A percentile compares a stretch with the other conserved stretches of the same genome.
Conservation (phyloP, 371 early-diverging fungal genomes). For the Apophysomyces variabilis region DNA sequence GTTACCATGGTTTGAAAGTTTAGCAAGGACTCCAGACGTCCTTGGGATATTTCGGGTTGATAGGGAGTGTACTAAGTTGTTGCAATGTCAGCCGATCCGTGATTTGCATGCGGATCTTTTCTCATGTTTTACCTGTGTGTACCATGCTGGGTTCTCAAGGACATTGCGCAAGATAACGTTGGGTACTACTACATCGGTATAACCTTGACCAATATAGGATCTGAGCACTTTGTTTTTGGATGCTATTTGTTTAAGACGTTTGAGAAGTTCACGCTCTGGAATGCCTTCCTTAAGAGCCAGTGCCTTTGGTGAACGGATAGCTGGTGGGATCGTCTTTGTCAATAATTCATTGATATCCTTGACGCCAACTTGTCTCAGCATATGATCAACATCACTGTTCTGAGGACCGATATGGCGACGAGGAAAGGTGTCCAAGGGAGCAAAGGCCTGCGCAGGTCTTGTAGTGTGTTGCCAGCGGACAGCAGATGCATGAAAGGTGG, state of each 20-base stretch:
- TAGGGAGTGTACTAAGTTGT: conserved; percentile 91
- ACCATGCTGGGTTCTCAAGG: conserved; percentile 98
- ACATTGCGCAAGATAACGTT: conserved; percentile 94
- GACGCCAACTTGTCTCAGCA: conserved; percentile 83
- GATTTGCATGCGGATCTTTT: background rate
- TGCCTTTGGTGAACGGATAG: conserved; percentile 75
- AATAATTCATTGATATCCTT: conserved; percentile 81
- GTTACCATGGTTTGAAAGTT: conserved; percentile 96
- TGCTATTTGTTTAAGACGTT: conserved; percentile 80
- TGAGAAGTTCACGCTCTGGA: conserved; percentile 84
- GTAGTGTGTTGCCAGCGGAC: conserved; percentile 39
- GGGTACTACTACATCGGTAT: conserved; percentile 88
- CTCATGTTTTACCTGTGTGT: conserved; percentile 75
- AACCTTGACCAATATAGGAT: conserved; percentile 96
- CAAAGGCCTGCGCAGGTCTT: conserved; percentile 50
- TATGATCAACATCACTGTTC: conserved; percentile 69
- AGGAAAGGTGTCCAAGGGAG: conserved; percentile 74
- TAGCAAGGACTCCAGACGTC: conserved; percentile 93
- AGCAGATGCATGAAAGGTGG: conserved; percentile 16
- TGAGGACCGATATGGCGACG: conserved; percentile 92
- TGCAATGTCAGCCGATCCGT: conserved; percentile 4
- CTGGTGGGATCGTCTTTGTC: conserved; percentile 81
- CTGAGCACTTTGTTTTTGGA: conserved; percentile 88
- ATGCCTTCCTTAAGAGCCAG: conserved; percentile 70
- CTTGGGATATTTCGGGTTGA: conserved; percentile 98